phyloP scores from a whole-genome alignment of 371 early-diverging fungal genomes.

The Rhizomucor miehei region DNA sequence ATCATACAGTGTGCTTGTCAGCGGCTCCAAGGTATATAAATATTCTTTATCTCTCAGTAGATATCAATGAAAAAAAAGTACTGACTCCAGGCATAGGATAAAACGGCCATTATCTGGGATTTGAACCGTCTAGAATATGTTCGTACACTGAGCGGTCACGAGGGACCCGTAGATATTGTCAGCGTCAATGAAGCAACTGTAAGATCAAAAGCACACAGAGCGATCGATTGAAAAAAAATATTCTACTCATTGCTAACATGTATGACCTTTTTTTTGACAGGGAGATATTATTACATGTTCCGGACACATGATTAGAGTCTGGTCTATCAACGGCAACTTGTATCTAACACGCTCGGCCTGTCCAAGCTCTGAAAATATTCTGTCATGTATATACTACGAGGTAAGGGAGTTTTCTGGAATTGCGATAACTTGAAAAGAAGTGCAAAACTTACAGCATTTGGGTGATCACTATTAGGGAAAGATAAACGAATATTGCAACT shows the following conservation, averaged over 20 bases:
- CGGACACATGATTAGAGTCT: constrained; percentile 55
- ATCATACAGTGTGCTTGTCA: constrained; percentile 66
- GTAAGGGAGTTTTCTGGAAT: constrained; percentile 15
- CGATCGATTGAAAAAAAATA: neutral
- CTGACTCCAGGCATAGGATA: constrained; percentile 43
- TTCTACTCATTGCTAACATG: neutral
- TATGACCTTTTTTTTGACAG: constrained; percentile 12
- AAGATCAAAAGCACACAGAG: constrained; percentile 9
- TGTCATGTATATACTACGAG: constrained; percentile 58
- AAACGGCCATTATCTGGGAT: constrained; percentile 75
- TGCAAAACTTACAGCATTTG: too few species aligned
- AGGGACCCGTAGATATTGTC: constrained; percentile 54
- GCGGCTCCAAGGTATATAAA: constrained; percentile 57
- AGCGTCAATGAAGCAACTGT: constrained; percentile 61
- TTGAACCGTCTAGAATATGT: constrained; percentile 69
- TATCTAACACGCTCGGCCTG: constrained; percentile 55
- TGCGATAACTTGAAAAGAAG: neutral
- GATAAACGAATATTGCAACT: constrained; percentile 31
- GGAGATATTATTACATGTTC: constrained; percentile 76
- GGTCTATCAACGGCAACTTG: constrained; percentile 75
- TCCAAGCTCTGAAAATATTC: constrained; percentile 55
- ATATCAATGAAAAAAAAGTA: neutral
- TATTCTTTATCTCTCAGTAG: neutral
- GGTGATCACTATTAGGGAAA: constrained; percentile 32
- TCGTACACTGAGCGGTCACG: constrained; percentile 56